These are phyloP conservation scores for Yarrowia galli DNA, from an alignment of 1,139 yeast species.

Conservation along the genomic window DNA sequence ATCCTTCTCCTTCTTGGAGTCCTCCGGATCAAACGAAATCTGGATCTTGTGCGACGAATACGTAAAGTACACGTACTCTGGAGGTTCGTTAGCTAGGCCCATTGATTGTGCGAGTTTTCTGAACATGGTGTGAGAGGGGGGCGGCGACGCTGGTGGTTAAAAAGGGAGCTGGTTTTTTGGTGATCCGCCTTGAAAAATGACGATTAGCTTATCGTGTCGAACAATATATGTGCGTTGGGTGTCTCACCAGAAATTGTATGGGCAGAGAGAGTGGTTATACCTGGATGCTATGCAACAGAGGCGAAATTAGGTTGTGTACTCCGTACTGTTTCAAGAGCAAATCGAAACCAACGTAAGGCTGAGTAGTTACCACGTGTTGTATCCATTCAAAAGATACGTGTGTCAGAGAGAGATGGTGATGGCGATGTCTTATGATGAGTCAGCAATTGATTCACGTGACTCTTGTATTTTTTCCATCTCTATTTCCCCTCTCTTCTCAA, in stretches of 20 bases:
- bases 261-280: not conserved
- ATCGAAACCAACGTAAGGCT: not conserved
- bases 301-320: not conserved
- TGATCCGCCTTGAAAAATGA: not conserved
- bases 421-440: no score
- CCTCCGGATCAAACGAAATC: constrained; percentile 82
- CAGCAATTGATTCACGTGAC: no score
- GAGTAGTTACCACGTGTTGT: not conserved
- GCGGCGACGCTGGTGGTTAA: not conserved
- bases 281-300: not conserved
- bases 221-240: no score
- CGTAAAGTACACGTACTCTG: constrained; percentile 44
- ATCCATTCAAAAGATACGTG: no score
- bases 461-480: no score
- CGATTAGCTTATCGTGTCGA: no score
- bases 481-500: no score
- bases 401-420: no score
- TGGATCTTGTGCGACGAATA: constrained; percentile 43
- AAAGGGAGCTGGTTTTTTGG: no score
- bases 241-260: not conserved
- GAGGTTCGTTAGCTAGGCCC: constrained; percentile 40
- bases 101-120: constrained; percentile 28
- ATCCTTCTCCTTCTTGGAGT: constrained; percentile 62
- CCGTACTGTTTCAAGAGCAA: constrained; percentile 1
- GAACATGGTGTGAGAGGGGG: constrained; percentile 8